These are phyloP conservation scores for Backusella psychrophila DNA, from an alignment of 192 early-diverging fungal species.

Conservation along the genomic window DNA sequence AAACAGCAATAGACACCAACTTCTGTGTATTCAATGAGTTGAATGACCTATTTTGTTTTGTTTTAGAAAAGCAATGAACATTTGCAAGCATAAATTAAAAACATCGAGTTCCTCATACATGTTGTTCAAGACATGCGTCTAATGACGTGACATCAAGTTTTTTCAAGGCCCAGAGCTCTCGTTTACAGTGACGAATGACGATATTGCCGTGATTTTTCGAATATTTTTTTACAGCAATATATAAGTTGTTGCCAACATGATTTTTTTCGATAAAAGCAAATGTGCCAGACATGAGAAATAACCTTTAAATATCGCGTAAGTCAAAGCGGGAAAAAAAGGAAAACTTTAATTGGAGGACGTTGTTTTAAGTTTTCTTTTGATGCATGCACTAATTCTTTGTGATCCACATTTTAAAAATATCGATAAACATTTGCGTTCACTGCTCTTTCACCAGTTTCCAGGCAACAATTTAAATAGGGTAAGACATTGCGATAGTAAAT, in stretches of 20 bases:
- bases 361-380: not conserved
- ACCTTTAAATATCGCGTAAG: no score
- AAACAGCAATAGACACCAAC: not conserved
- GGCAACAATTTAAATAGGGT: not conserved
- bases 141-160: not conserved
- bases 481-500: not conserved
- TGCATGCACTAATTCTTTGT: not conserved
- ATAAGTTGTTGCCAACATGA: not conserved
- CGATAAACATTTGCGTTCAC: not conserved
- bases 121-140: not conserved
- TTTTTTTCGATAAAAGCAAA: constrained; percentile 12
- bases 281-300: not conserved
- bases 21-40: not conserved
- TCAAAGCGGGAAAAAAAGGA: not conserved
- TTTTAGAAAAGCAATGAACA: not conserved
- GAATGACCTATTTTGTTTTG: constrained; percentile 1
- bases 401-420: not conserved
- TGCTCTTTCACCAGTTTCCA: not conserved
- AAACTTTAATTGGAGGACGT: not conserved
- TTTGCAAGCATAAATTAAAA: not conserved
- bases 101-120: not conserved
- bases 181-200: not conserved
- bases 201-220: constrained; percentile 5
- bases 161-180: constrained; percentile 10
- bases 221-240: constrained; percentile 13